Conservation (phyloP, 2,329 filamentous ascomycete species). For the Mycosphaerella sp. region DNA sequence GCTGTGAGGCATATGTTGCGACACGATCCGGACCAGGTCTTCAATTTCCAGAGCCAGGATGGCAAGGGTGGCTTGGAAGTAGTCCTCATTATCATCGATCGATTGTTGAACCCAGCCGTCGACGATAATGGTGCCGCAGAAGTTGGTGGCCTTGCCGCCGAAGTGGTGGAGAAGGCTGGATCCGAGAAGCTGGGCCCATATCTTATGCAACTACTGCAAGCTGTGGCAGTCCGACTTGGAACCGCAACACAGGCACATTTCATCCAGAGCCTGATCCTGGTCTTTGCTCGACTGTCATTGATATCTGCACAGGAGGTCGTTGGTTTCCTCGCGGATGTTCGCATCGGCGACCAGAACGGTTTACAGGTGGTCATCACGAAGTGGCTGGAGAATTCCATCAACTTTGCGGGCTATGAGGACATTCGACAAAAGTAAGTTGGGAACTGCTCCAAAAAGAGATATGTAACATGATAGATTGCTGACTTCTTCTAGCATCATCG, state of each 20-base stretch:
- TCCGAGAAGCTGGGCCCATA: constrained; percentile 86
- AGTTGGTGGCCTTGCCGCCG: constrained; percentile 87
- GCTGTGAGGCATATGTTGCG: constrained; percentile 82
- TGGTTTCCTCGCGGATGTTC: constrained; percentile 79
- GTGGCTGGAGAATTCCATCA: constrained; percentile 95
- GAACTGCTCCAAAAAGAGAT: not conserved
- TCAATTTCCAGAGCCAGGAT: constrained; percentile 73
- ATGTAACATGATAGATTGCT: constrained; percentile 1
- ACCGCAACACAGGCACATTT: constrained; percentile 80
- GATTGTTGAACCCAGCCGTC: constrained; percentile 74
- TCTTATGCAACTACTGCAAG: constrained; percentile 77
- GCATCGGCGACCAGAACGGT: constrained; percentile 74
- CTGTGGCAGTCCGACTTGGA: constrained; percentile 77
- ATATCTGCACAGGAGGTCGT: constrained; percentile 83
- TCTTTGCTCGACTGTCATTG: constrained; percentile 86
- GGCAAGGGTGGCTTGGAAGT: constrained; percentile 82
- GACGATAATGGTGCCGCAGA: constrained; percentile 94
- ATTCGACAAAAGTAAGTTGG: constrained; percentile 81
- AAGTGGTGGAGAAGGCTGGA: constrained; percentile 92
- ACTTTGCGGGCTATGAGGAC: constrained; percentile 96
- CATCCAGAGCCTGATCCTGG: constrained; percentile 91
- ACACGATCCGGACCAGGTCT: constrained; percentile 84
- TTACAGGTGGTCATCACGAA: constrained; percentile 84
- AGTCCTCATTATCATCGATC: constrained; percentile 84
- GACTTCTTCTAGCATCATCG: constrained; percentile 64